phyloP scores from a whole-genome alignment of 2,329 filamentous ascomycete genomes.

The Pestalotiopsis sp. region DNA sequence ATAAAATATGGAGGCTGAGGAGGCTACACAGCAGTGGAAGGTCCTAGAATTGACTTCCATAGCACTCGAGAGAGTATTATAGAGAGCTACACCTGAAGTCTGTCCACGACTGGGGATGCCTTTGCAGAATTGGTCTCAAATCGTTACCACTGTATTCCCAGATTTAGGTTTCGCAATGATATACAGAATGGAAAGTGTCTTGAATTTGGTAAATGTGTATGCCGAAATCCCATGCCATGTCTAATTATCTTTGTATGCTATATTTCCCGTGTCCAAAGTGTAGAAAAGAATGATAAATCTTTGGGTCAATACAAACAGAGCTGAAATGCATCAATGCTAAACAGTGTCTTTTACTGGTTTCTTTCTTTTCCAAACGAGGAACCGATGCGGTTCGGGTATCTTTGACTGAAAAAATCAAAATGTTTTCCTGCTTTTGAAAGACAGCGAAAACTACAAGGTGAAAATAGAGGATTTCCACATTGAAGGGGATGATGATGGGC shows the following conservation, averaged over 20 bases:
- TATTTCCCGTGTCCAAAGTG: too few species aligned
- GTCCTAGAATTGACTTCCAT: too few species aligned
- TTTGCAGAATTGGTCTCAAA: neutral
- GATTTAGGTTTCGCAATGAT: neutral
- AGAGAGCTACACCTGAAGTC: too few species aligned
- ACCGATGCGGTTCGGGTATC: constrained; percentile 19
- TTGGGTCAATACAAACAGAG: neutral
- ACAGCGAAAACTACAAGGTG: neutral
- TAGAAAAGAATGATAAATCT: too few species aligned
- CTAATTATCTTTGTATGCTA: neutral
- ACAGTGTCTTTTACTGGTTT: neutral
- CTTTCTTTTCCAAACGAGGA: neutral
- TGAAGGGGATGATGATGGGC: neutral
- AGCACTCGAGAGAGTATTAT: too few species aligned
- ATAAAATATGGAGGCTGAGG: neutral
- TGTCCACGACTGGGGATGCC: too few species aligned
- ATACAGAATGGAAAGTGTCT: neutral
- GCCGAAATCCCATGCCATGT: neutral
- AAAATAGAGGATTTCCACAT: neutral
- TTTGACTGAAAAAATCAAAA: constrained; percentile 7
- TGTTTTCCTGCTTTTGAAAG: neutral
- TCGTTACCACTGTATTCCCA: neutral
- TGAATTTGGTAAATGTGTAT: neutral
- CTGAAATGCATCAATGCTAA: neutral
- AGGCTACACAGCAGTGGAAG: too few species aligned